A percentile compares a stretch with the other conserved stretches of the same genome.
Evolutionary conservation across 768 basidiomycete genomes (phyloP).

Genomic region (Suillus subluteus): DNA sequence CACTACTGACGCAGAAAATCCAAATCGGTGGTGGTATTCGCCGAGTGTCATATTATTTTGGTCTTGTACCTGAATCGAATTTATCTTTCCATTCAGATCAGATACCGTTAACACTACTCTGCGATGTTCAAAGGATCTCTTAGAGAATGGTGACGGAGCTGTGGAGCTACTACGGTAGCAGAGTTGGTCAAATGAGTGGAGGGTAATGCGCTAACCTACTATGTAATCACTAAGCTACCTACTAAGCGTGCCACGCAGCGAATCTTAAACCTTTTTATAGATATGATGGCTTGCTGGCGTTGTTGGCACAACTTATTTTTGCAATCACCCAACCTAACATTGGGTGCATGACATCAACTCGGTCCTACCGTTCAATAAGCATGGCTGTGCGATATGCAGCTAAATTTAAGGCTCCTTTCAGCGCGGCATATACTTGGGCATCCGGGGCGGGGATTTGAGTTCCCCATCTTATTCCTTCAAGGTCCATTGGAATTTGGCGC

Average conservation of each 20-base stretch:
- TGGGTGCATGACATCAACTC: not conserved
- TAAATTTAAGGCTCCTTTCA: not conserved
- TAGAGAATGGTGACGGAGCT: not conserved
- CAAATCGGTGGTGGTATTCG: not conserved
- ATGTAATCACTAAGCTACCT: not conserved
- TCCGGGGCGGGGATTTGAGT: not conserved
- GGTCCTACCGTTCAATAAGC: not conserved
- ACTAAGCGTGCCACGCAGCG: no score
- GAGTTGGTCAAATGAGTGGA: no score
- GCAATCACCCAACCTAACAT: not conserved
- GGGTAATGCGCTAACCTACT: not conserved
- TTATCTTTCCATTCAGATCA: not conserved
- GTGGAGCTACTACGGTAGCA: not conserved
- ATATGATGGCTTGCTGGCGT: not conserved
- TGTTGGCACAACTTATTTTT: not conserved
- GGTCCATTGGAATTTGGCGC: no score
- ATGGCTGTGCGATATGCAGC: not conserved
- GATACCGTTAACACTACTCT: not conserved
- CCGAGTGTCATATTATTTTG: no score
- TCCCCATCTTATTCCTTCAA: not conserved
- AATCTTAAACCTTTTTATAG: not conserved
- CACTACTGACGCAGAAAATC: not conserved
- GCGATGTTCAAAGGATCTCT: not conserved
- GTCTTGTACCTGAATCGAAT: not conserved
- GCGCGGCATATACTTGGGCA: not conserved